Conservation (phyloP, 495 filamentous ascomycete species). For the Terfezia boudieri region DNA sequence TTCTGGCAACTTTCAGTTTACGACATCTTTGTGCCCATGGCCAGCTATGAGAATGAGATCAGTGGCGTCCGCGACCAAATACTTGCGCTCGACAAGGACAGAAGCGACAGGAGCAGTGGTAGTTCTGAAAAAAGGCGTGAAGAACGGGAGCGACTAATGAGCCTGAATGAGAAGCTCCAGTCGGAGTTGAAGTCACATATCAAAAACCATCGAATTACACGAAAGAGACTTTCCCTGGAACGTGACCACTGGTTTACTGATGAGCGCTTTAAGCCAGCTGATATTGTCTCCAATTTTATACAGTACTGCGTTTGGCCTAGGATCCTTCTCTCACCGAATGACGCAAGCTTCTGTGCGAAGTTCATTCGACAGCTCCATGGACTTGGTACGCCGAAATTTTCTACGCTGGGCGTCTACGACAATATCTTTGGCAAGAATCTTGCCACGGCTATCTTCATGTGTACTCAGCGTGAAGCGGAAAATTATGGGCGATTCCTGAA, state of each 20-base stretch:
- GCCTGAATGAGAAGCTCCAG: conserved; percentile 37
- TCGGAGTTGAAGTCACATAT: conserved; percentile 50
- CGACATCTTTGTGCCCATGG: conserved; percentile 50
- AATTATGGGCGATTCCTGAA: conserved; percentile 75
- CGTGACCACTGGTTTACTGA: conserved; percentile 58
- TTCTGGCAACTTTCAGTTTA: conserved; percentile 82
- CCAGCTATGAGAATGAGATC: conserved; percentile 52
- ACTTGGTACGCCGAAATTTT: conserved; percentile 62
- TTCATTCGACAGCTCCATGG: conserved; percentile 71
- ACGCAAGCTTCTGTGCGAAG: conserved; percentile 68
- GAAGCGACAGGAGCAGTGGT: conserved; percentile 45
- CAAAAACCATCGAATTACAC: conserved; percentile 37
- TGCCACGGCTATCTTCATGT: conserved; percentile 59
- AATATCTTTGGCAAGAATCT: conserved; percentile 60
- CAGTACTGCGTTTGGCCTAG: conserved; percentile 83
- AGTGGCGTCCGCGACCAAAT: conserved; percentile 36
- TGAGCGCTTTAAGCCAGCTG: conserved; percentile 37
- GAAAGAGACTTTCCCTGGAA: conserved; percentile 44
- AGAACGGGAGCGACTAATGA: conserved; percentile 35
- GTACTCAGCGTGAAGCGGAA: conserved; percentile 73
- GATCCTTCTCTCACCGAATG: conserved; percentile 56
- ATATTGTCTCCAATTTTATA: conserved; percentile 49
- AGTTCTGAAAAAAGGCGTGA: conserved; percentile 33
- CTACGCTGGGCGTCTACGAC: conserved; percentile 63
- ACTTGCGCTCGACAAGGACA: conserved; percentile 27